A percentile compares a stretch with the other conserved stretches of the same genome.
Conservation (phyloP, 129 eudicot species). For the Smallanthus sonchifolius region DNA sequence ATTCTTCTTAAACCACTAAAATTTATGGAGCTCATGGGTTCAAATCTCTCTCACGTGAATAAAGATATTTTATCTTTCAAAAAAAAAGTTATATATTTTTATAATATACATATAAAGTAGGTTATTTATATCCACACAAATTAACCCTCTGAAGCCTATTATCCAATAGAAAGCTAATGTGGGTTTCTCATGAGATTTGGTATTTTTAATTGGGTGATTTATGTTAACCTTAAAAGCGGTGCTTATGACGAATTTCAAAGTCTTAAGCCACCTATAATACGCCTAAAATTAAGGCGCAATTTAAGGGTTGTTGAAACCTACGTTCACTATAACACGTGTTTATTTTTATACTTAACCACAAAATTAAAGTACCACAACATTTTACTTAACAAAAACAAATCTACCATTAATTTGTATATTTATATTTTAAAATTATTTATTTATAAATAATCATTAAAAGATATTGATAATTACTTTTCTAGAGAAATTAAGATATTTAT, state of each 20-base stretch:
- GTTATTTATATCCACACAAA: background rate
- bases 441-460: no score
- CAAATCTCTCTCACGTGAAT: no score
- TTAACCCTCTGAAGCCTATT: background rate
- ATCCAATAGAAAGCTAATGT: background rate
- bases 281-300: conserved; percentile 54
- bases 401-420: background rate
- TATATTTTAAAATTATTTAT: no score
- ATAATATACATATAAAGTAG: no score
- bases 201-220: conserved; percentile 19
- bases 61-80: no score
- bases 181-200: background rate
- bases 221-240: conserved; percentile 27
- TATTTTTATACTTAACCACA: background rate
- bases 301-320: conserved; percentile 48
- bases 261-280: conserved; percentile 31
- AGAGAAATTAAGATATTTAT: no score
- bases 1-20: no score
- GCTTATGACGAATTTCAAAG: conserved; percentile 31
- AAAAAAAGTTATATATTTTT: no score
- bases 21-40: no score
- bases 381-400: background rate
- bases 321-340: background rate
- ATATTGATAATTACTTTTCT: no score
- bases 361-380: background rate